Percentiles rank a stretch among this genome's conserved stretches.
Evolutionary conservation across 2,329 filamentous ascomycete genomes (phyloP).

Genomic region (Talaromyces sp.): DNA sequence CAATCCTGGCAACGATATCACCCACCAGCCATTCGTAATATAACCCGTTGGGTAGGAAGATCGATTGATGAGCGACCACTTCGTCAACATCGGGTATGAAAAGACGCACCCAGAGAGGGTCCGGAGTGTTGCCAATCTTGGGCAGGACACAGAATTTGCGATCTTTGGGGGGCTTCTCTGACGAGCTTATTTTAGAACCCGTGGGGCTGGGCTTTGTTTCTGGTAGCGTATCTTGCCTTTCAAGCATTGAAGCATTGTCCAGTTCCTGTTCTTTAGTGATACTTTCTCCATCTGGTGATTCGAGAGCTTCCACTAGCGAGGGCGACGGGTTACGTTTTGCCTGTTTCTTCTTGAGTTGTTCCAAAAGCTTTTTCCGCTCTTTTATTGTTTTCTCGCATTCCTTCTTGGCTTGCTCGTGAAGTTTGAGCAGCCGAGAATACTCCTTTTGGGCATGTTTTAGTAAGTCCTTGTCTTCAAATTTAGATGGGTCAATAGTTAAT

Average conservation of each 20-base stretch:
- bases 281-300: neutral
- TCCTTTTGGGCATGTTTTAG: slow-evolving; percentile 67
- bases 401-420: slow-evolving; percentile 62
- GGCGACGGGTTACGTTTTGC: slow-evolving; percentile 15
- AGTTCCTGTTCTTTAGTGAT: neutral
- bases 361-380: slow-evolving; percentile 22
- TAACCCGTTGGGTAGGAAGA: slow-evolving; percentile 65
- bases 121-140: slow-evolving; percentile 28
- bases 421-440: slow-evolving; percentile 56
- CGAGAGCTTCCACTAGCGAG: neutral
- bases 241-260: neutral
- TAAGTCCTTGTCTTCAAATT: slow-evolving; percentile 58
- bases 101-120: slow-evolving; percentile 71
- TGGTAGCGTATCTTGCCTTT: neutral
- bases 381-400: slow-evolving; percentile 57
- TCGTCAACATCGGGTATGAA: slow-evolving; percentile 81
- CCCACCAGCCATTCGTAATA: slow-evolving; percentile 74
- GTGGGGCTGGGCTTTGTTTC: slow-evolving; percentile 4
- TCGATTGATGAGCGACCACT: slow-evolving; percentile 74
- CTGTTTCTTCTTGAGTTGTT: slow-evolving; percentile 26
- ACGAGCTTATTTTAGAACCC: neutral
- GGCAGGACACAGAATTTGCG: slow-evolving; percentile 76
- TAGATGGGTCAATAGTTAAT: slow-evolving; percentile 50
- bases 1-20: slow-evolving; percentile 62
- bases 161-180: slow-evolving; percentile 42